Conservation (phyloP, 2,329 filamentous ascomycete species). For the Claviceps sp. region DNA sequence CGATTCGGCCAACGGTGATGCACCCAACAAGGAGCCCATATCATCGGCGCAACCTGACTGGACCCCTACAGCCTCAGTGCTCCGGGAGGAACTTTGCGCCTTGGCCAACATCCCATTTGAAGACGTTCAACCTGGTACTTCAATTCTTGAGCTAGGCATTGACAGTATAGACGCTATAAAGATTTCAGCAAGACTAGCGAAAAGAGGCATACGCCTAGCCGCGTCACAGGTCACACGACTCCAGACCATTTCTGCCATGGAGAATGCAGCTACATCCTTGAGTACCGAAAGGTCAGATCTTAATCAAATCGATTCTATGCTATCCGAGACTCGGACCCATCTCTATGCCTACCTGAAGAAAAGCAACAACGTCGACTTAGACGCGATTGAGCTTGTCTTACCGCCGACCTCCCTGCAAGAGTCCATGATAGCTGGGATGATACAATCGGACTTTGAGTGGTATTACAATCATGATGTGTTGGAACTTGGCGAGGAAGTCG, state of each 20-base stretch:
- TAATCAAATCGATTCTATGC: no score
- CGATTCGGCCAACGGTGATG: not conserved
- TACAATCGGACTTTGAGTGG: constrained; percentile 54
- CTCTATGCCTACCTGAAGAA: constrained; percentile 26
- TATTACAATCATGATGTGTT: constrained; percentile 84
- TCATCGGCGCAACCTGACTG: not conserved
- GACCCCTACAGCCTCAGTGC: constrained; percentile 26
- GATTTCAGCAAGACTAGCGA: constrained; percentile 58
- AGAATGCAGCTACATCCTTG: constrained; percentile 26
- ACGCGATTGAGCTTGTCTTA: constrained; percentile 43
- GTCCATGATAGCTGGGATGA: constrained; percentile 72
- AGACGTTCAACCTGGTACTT: constrained; percentile 42
- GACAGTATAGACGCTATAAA: constrained; percentile 92
- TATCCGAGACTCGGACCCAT: constrained; percentile 5
- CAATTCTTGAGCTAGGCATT: constrained; percentile 69
- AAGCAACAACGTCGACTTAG: constrained; percentile 20
- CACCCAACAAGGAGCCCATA: not conserved
- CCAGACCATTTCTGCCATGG: constrained; percentile 45
- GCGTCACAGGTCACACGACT: constrained; percentile 68
- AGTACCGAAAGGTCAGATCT: constrained; percentile 2
- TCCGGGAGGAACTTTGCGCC: constrained; percentile 50
- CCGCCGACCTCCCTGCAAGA: constrained; percentile 79
- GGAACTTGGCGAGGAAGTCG: constrained; percentile 38
- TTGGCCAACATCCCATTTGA: constrained; percentile 41
- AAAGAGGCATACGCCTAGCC: constrained; percentile 43